Evolutionary conservation across 345 rosid genomes (phyloP).

Genomic region (Acer campestre): DNA sequence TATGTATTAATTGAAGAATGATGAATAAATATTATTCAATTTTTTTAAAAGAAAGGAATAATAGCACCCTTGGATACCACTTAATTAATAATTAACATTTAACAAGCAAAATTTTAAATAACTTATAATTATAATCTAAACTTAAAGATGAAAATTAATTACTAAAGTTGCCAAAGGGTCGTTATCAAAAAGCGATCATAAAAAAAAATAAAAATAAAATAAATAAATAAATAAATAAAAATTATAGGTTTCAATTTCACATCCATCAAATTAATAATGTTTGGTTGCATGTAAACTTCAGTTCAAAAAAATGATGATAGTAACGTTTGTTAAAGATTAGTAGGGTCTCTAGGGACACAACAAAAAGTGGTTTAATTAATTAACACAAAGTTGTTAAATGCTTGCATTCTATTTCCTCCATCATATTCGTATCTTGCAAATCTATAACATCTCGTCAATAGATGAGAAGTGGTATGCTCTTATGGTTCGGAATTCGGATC

Average conservation of each 20-base stretch:
- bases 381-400: neutral
- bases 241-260: neutral
- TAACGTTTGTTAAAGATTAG: neutral
- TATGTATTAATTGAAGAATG: no score
- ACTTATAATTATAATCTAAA: neutral
- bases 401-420: neutral
- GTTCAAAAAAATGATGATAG: neutral
- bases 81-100: no score
- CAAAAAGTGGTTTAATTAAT: neutral
- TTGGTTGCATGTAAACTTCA: neutral
- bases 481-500: no score
- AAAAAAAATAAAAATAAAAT: neutral
- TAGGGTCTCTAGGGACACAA: neutral
- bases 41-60: no score
- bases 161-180: neutral
- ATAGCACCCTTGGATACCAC: no score
- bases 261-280: neutral
- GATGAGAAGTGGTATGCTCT: no score
- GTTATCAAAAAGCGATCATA: neutral
- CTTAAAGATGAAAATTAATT: neutral
- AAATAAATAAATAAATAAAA: neutral
- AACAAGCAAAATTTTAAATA: neutral
- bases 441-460: neutral
- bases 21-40: no score
- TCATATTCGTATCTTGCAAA: neutral